Evolutionary conservation across 495 filamentous ascomycete species (phyloP).

Genomic region (Rhypophila decipiens): DNA sequence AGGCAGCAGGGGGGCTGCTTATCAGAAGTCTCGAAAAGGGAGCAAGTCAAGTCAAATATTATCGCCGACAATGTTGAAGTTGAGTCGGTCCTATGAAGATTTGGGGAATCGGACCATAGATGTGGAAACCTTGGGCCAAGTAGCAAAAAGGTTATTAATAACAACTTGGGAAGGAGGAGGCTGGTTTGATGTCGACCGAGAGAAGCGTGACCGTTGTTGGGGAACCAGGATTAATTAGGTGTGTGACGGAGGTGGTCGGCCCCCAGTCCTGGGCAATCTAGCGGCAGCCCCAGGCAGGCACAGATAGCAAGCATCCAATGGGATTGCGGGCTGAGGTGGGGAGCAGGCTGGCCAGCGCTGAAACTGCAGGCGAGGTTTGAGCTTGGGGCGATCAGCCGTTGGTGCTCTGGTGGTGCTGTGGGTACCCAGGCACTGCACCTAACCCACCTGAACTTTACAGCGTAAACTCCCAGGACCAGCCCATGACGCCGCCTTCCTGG

Average conservation of each 20-base stretch:
- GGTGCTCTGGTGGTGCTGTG: too few species aligned
- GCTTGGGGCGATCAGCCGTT: neutral
- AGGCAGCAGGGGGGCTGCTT: constrained; percentile 4
- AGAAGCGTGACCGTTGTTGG: constrained; percentile 2
- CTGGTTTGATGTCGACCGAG: neutral
- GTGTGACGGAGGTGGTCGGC: constrained; percentile 2
- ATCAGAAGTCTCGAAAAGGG: neutral
- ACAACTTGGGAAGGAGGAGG: neutral
- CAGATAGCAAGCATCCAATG: neutral
- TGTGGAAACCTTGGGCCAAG: neutral
- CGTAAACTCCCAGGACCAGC: too few species aligned
- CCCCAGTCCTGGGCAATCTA: neutral
- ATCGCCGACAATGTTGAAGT: neutral
- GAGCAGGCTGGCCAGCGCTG: neutral
- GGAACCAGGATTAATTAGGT: neutral
- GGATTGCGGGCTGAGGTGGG: neutral
- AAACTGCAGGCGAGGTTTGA: neutral
- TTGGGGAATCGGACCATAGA: neutral
- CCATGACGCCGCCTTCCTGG: too few species aligned
- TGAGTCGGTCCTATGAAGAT: neutral
- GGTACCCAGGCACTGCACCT: too few species aligned
- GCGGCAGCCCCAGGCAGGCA: neutral
- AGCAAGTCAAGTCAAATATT: neutral
- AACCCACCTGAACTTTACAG: too few species aligned
- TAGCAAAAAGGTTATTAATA: too few species aligned